Evolutionary conservation across 139 green algal genomes (phyloP).

Genomic region (Chlamydomonas sphaeroides): DNA sequence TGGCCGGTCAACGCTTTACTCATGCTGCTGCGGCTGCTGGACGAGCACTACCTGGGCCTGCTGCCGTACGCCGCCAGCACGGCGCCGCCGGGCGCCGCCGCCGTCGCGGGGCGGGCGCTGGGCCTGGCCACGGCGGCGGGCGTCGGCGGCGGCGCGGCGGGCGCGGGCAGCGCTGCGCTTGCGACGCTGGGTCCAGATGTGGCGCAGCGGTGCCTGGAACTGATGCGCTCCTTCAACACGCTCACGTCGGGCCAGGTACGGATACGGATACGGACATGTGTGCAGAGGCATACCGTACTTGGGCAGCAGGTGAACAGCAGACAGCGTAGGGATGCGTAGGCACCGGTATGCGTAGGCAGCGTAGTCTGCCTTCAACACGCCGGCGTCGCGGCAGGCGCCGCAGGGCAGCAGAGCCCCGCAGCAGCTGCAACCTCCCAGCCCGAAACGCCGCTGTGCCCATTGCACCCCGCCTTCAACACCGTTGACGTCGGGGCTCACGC

Average conservation of each 20-base stretch:
- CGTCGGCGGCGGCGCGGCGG: neutral
- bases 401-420: too few relatives aligned
- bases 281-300: too few relatives aligned
- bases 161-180: neutral
- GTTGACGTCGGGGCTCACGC: too few relatives aligned
- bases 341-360: too few relatives aligned
- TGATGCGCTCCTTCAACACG: slow-evolving; percentile 32
- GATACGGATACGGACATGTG: neutral
- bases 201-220: slow-evolving; percentile 31
- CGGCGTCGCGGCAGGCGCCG: too few relatives aligned
- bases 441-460: too few relatives aligned
- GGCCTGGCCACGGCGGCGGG: neutral
- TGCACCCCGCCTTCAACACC: too few relatives aligned
- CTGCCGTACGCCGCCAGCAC: slow-evolving; percentile 28
- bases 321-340: too few relatives aligned
- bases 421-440: too few relatives aligned
- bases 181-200: slow-evolving; percentile 12
- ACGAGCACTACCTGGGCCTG: slow-evolving; percentile 57
- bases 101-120: neutral
- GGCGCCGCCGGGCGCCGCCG: neutral
- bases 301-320: too few relatives aligned
- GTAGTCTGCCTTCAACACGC: too few relatives aligned
- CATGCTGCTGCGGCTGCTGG: slow-evolving; percentile 73
- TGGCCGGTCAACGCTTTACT: slow-evolving; percentile 73
- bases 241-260: slow-evolving; percentile 25